Conservation (phyloP, 2,329 filamentous ascomycete genomes). For the Xylariaceae sp. region DNA sequence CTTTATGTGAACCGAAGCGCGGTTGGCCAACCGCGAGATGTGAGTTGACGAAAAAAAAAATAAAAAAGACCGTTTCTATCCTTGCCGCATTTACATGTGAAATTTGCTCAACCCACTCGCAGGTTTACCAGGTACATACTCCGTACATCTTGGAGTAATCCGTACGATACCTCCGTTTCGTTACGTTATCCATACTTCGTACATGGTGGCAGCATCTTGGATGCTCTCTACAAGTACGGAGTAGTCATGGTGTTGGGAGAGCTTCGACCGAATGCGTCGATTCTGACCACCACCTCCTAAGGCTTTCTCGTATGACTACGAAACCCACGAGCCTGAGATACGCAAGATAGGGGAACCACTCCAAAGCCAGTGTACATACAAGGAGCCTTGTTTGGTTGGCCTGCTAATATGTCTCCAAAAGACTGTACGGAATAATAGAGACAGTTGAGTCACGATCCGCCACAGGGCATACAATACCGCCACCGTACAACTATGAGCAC, state of each 20-base stretch:
- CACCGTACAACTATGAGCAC: not conserved
- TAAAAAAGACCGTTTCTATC: not conserved
- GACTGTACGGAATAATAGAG: not conserved
- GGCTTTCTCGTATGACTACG: no score
- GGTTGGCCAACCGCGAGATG: not conserved
- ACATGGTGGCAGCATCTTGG: not conserved
- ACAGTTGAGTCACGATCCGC: not conserved
- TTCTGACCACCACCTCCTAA: not conserved
- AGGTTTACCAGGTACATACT: not conserved
- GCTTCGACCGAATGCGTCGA: not conserved
- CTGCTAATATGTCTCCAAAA: not conserved
- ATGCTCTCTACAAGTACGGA: not conserved
- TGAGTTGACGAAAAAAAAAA: not conserved
- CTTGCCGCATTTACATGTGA: slow-evolving; percentile 8
- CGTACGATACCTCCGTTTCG: not conserved
- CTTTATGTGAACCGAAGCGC: not conserved
- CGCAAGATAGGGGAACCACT: not conserved
- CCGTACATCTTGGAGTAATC: not conserved
- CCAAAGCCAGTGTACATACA: not conserved
- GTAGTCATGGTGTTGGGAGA: not conserved
- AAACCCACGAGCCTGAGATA: not conserved
- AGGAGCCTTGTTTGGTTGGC: not conserved
- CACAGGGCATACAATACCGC: not conserved
- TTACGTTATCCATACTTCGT: not conserved
- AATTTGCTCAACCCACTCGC: not conserved